Evolutionary conservation across 192 early-diverging fungal species (phyloP), one percentile per base, ranked within the genome.

Genomic region (Phlyctochytrium planicorne): DNA sequence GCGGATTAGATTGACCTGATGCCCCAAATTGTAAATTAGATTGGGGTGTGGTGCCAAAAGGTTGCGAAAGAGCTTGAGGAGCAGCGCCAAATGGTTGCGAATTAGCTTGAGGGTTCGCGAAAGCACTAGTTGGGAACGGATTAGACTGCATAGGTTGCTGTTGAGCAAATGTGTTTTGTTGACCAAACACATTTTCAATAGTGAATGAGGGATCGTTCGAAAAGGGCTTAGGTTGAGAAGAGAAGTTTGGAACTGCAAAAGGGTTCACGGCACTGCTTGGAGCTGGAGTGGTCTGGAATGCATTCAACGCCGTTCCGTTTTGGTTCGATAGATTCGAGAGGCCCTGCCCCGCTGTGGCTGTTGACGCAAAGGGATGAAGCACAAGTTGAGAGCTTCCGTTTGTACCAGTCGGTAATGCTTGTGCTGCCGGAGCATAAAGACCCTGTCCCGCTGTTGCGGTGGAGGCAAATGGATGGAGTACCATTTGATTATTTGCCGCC

Each of bases 101-200:
- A 47, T 14, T 47, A 6, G 40, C n/a, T n/a, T n/a, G n/a, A n/a
- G n/a, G n/a, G n/a, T n/a, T n/a, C n/a, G n/a, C n/a, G n/a, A n/a
- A n/a, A n/a, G n/a, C n/a, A n/a, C n/a, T n/a, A n/a, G n/a, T n/a
- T n/a, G n/a, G n/a, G n/a, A n/a, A n/a, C n/a, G n/a, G n/a, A n/a
- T n/a, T n/a, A n/a, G n/a, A n/a, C n/a, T n/a, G n/a, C n/a, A n/a
- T n/a, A n/a, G n/a, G n/a, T n/a, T n/a, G n/a, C n/a, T n/a, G n/a
- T n/a, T n/a, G n/a, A 24, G 27, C 60, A 34, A 65, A 71, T 12
- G 37, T 55, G 20, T 53, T 63, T 14, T 20, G 20, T 37, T 66
- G 66, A 24, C 78, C 78, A 65, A 80, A 80, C 3, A 80, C 78
- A 63, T 76, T 80, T 47, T 80, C 78, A 2, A 80, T 72, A n/a